These are phyloP conservation scores for Calonectria pseudoturangicola DNA, from an alignment of 2,329 filamentous ascomycete species.

Conservation along the genomic window DNA sequence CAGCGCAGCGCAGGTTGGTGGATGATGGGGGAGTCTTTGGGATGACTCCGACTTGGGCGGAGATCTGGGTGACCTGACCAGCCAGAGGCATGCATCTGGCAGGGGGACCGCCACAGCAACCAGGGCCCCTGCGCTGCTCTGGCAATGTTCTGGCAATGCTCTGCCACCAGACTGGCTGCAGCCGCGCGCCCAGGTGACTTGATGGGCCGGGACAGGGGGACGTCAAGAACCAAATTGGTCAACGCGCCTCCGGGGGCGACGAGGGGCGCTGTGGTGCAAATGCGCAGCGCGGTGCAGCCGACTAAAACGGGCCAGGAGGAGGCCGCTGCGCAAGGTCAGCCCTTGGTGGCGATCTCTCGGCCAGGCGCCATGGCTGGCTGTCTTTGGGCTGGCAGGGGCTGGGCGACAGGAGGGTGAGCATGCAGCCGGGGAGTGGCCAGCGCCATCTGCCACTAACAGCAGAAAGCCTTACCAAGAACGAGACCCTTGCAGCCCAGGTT, in stretches of 20 bases:
- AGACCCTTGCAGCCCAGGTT: constrained; percentile 33
- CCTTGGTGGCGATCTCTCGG: constrained; percentile 37
- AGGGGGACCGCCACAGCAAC: constrained; percentile 24
- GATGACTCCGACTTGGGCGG: constrained; percentile 36
- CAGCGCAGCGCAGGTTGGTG: neutral
- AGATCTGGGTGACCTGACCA: constrained; percentile 38
- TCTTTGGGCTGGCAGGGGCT: constrained; percentile 29
- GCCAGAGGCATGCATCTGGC: constrained; percentile 34
- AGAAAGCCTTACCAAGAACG: constrained; percentile 24
- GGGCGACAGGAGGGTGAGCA: neutral
- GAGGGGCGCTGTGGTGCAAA: constrained; percentile 30
- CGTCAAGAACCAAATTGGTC: constrained; percentile 36
- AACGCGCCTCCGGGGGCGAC: constrained; percentile 28
- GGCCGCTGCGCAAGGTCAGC: constrained; percentile 34
- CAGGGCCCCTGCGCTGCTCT: constrained; percentile 27
- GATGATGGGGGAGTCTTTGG: constrained; percentile 8
- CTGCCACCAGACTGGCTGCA: constrained; percentile 27
- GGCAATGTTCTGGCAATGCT: constrained; percentile 26
- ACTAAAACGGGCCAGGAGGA: constrained; percentile 25
- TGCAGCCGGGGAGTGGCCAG: constrained; percentile 23
- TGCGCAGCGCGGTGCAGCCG: constrained; percentile 29
- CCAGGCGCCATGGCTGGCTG: constrained; percentile 27
- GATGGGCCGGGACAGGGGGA: constrained; percentile 35
- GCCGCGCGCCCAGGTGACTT: constrained; percentile 27
- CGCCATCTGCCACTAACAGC: constrained; percentile 13